Base-by-base conservation (phyloP, 1,284 basidiomycete genomes). In the Apiotrichum domesticum region DNA sequence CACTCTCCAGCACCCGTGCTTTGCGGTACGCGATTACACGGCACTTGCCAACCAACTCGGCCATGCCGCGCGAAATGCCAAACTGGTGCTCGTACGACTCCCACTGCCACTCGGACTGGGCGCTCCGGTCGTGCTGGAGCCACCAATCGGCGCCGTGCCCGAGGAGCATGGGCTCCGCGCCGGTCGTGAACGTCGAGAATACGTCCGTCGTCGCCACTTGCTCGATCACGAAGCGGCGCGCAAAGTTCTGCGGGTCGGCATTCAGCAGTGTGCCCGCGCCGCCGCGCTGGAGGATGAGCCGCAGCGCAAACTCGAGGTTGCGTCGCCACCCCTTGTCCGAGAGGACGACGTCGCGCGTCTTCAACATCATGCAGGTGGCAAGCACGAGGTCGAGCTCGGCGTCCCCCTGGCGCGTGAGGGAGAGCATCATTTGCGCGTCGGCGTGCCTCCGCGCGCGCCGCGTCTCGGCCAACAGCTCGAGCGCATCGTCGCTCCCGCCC, bases 181-280 rank as follows among this genome's bases (percentile, higher is more conserved):
- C 56, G 2, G 59, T 65, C 8, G 55, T 54, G 35, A 63, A 63
- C 10, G 58, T 61, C 32, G 61, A 58, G 39, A 65, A 63, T 1
- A 63, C 50, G 41, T 65, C 61, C 40, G 58, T 46, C 4, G 59
- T 52, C 4, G 61, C 52, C 14, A 65, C 33, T 35, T 65, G 55
- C 50, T 65, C 63, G 13, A 65, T 35, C 9, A 61, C 37, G 37
- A 61, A 65, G n/a, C 62, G 56, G 14, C 63, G 50, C 15, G 56
- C 53, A 37, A 61, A 61, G 42, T 54, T 61, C 15, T 29, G 21
- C 1, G 50, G 40, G 44, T 53, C 51, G 15, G 43, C 48, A 14
- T 43, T 42, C 11, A 61, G 51, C 21, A 63, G 32, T 0, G 59
- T 51, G 5, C 41, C 49, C 4, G 62, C 59, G 9, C 62, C 59